phyloP scores from a whole-genome alignment of 192 early-diverging fungal genomes.

The Gryganskiella cystojenkinii region DNA sequence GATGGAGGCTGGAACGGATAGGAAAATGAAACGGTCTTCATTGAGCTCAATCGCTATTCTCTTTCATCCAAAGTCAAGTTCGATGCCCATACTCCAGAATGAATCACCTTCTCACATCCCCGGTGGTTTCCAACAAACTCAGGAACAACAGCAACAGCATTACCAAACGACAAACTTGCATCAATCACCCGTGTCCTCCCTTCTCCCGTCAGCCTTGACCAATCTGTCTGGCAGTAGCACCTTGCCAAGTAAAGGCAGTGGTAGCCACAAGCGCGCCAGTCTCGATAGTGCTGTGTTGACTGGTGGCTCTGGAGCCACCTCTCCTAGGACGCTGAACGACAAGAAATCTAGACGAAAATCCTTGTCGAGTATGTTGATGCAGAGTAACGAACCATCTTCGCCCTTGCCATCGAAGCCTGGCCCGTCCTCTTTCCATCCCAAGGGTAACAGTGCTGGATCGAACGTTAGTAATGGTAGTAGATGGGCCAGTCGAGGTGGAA shows the following conservation, averaged over 20 bases:
- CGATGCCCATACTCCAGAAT: slow-evolving; percentile 16
- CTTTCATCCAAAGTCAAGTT: slow-evolving; percentile 17
- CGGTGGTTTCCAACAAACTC: not conserved
- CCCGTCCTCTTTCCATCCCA: not conserved
- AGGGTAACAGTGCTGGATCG: not conserved
- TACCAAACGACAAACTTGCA: too few relatives aligned
- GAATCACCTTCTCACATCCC: not conserved
- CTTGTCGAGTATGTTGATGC: slow-evolving; percentile 12
- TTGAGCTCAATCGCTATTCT: slow-evolving; percentile 1
- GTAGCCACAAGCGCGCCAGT: not conserved
- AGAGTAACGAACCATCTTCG: slow-evolving; percentile 9
- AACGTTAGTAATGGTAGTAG: slow-evolving; percentile 18
- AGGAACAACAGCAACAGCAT: too few relatives aligned
- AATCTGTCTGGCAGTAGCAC: too few relatives aligned
- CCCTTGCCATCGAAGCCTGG: not conserved
- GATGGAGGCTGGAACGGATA: too few relatives aligned
- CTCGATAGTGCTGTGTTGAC: not conserved
- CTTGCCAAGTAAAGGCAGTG: not conserved
- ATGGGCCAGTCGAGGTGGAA: slow-evolving; percentile 24
- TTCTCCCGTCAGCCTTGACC: not conserved
- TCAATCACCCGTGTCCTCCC: too few relatives aligned
- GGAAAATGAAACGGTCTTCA: not conserved
- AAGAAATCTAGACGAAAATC: slow-evolving; percentile 19
- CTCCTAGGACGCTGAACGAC: not conserved
- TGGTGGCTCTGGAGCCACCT: not conserved